Percentiles rank a stretch among this genome's conserved stretches.
Conservation (phyloP, 78 protist genomes). For the Capsaspora owczarzaki region DNA sequence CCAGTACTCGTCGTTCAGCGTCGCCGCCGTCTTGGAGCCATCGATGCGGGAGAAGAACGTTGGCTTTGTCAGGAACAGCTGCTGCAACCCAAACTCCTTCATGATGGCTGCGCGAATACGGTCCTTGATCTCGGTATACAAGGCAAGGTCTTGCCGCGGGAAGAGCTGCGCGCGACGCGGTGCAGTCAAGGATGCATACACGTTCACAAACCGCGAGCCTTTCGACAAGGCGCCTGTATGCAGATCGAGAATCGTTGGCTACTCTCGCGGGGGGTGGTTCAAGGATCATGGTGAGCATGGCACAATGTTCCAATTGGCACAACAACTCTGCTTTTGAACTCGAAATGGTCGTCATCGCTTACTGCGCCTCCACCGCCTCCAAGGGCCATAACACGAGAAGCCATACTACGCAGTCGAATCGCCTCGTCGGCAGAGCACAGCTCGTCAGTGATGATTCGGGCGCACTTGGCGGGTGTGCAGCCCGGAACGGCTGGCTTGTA, state of each 20-base stretch:
- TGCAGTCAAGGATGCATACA: background rate
- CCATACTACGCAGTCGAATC: background rate
- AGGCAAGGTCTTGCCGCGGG: background rate
- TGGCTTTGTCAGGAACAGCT: background rate
- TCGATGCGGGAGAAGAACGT: background rate
- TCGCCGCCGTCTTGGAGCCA: background rate
- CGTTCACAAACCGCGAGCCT: background rate
- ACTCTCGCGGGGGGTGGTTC: background rate
- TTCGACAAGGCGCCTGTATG: background rate
- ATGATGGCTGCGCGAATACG: background rate
- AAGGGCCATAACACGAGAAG: background rate
- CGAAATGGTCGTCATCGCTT: background rate
- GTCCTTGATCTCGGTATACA: background rate
- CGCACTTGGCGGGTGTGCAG: too few relatives aligned
- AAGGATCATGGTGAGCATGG: background rate
- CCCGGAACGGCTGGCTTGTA: too few relatives aligned
- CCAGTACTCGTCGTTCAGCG: constrained; percentile 27
- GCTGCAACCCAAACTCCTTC: background rate
- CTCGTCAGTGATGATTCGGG: too few relatives aligned
- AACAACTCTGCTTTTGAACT: background rate
- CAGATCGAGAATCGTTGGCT: background rate
- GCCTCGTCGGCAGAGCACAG: too few relatives aligned
- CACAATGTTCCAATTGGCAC: background rate
- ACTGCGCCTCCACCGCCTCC: background rate
- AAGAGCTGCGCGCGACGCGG: background rate